Evolutionary conservation across 768 basidiomycete genomes (phyloP).

Genomic region (Leccinum boreale): DNA sequence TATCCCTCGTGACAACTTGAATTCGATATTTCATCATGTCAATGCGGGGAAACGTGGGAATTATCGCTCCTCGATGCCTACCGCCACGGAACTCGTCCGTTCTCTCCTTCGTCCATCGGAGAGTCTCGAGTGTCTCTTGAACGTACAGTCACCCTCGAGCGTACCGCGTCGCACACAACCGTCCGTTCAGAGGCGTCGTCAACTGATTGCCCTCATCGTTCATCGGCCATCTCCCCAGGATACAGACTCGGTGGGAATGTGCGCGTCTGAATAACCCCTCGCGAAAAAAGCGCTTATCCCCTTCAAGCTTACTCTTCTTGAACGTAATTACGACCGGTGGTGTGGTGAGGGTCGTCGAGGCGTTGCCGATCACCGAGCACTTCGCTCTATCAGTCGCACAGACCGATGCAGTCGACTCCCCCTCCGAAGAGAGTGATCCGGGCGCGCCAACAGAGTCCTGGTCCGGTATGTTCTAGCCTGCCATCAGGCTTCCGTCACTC

Average conservation of each 20-base stretch:
- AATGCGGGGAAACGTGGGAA: background rate
- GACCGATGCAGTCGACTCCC: constrained; percentile 39
- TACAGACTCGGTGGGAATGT: constrained; percentile 54
- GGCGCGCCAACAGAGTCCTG: constrained; percentile 31
- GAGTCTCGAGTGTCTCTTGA: constrained; percentile 40
- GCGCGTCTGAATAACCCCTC: constrained; percentile 10
- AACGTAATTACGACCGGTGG: background rate
- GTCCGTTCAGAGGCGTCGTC: background rate
- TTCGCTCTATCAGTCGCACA: constrained; percentile 60
- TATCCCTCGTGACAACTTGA: constrained; percentile 11
- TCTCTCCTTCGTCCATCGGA: constrained; percentile 42
- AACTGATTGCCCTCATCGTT: constrained; percentile 44
- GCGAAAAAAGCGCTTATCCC: constrained; percentile 1
- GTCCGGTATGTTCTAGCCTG: constrained; percentile 36
- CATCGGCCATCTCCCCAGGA: constrained; percentile 42
- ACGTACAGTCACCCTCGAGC: constrained; percentile 28
- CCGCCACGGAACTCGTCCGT: constrained; percentile 10
- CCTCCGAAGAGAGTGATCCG: constrained; percentile 18
- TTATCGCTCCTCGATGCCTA: background rate
- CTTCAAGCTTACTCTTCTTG: constrained; percentile 20
- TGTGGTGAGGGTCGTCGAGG: constrained; percentile 7
- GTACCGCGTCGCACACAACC: background rate
- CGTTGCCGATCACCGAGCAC: constrained; percentile 50
- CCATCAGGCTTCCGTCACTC: background rate
- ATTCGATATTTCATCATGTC: background rate